phyloP scores from a whole-genome alignment of 495 filamentous ascomycete genomes.

The Tuber borchii region DNA sequence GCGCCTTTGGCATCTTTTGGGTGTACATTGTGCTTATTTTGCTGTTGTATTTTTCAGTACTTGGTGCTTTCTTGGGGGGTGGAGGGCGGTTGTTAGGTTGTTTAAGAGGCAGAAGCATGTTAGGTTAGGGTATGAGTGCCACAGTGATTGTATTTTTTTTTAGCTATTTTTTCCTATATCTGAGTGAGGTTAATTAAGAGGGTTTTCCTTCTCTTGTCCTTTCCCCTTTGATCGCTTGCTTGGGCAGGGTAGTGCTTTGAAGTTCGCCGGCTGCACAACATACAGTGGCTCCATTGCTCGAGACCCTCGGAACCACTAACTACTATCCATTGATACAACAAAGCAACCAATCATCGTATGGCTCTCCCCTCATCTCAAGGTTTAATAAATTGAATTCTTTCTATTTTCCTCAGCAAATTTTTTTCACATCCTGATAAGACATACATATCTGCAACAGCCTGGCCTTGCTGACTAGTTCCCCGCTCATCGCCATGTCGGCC shows the following conservation, averaged over 20 bases:
- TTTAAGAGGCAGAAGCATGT: constrained; percentile 6
- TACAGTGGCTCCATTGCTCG: neutral
- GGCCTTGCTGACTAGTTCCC: neutral
- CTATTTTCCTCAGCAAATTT: neutral
- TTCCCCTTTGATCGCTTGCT: neutral
- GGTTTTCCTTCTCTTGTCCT: neutral
- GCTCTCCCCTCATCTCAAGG: neutral
- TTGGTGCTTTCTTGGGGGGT: constrained; percentile 30
- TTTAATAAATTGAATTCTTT: neutral
- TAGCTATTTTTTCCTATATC: no score
- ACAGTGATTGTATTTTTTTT: neutral
- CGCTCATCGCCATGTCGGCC: constrained; percentile 1
- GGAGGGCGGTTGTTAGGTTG: constrained; percentile 18
- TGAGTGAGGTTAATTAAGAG: neutral
- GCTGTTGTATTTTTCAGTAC: constrained; percentile 28
- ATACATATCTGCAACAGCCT: neutral
- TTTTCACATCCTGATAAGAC: neutral
- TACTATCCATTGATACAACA: neutral
- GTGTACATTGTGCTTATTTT: constrained; percentile 42
- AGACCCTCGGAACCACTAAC: neutral
- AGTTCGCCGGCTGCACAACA: constrained; percentile 1
- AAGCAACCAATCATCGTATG: neutral
- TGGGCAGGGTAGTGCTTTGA: neutral
- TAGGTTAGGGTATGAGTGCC: neutral
- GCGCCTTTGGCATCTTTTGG: constrained; percentile 51